A percentile compares a stretch with the other conserved stretches of the same genome.
Evolutionary conservation across 495 filamentous ascomycete genomes (phyloP).

Genomic region (Penicillium parvum): DNA sequence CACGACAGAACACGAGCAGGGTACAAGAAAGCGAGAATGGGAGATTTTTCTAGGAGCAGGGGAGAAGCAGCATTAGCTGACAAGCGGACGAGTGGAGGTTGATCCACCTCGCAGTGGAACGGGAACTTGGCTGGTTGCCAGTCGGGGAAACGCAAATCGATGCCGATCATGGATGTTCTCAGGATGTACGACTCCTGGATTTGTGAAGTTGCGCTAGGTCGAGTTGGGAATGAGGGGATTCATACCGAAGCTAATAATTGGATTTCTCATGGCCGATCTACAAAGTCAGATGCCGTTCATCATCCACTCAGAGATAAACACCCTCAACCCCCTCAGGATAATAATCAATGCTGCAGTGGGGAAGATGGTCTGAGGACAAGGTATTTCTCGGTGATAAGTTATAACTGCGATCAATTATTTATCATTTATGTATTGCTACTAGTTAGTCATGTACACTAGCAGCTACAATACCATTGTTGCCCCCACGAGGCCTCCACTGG

Average conservation of each 20-base stretch:
- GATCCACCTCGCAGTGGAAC: neutral
- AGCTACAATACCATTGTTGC: no score
- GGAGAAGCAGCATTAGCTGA: slow-evolving; percentile 4
- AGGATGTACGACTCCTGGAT: no score
- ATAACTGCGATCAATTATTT: neutral
- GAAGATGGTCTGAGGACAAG: neutral
- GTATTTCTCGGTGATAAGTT: neutral
- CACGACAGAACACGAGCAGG: neutral
- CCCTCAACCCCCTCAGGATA: no score
- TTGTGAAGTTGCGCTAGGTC: no score
- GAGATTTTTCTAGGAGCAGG: slow-evolving; percentile 5
- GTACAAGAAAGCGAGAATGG: neutral
- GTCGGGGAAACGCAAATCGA: neutral
- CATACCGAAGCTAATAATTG: no score
- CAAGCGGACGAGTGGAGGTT: slow-evolving; percentile 3
- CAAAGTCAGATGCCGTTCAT: neutral
- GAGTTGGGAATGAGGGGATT: neutral
- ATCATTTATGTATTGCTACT: no score
- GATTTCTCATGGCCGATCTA: no score
- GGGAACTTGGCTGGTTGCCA: neutral
- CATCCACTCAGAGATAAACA: neutral
- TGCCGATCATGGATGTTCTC: neutral
- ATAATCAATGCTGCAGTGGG: neutral
- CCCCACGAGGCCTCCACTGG: no score
- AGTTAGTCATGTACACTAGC: no score